Evolutionary conservation across 495 filamentous ascomycete genomes (phyloP).

Genomic region (Penicillium subrubescens): DNA sequence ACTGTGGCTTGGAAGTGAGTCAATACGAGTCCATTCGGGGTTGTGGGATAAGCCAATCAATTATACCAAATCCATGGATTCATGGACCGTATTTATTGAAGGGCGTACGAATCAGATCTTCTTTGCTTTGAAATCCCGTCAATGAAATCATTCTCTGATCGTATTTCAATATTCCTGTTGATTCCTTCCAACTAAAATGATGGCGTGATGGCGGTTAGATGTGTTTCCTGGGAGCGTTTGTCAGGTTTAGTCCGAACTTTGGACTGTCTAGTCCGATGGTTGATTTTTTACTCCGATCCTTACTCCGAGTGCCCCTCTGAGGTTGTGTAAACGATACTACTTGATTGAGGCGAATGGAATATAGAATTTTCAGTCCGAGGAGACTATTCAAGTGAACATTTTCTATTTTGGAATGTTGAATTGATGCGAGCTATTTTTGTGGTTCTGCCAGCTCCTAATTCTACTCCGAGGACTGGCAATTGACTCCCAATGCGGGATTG

Average conservation of each 20-base stretch:
- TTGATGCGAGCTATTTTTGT: not conserved
- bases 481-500: not conserved
- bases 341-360: conserved; percentile 12
- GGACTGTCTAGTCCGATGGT: not conserved
- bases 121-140: conserved; percentile 6
- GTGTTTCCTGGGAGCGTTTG: not conserved
- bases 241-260: conserved; percentile 5
- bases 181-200: not conserved
- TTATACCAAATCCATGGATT: not conserved
- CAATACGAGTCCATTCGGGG: conserved; percentile 6
- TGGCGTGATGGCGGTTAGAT: conserved; percentile 9
- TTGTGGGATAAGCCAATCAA: not conserved
- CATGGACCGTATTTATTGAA: not conserved
- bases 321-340: conserved; percentile 4
- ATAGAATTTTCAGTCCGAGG: conserved; percentile 2
- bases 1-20: conserved; percentile 14
- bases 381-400: not conserved
- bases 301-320: conserved; percentile 11
- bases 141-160: not conserved
- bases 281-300: conserved; percentile 9
- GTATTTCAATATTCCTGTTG: not conserved
- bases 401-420: not conserved
- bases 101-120: not conserved
- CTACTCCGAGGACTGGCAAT: not conserved
- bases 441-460: not conserved